Evolutionary conservation across 371 early-diverging fungal species (phyloP).

Genomic region (Mucor velutinosus): DNA sequence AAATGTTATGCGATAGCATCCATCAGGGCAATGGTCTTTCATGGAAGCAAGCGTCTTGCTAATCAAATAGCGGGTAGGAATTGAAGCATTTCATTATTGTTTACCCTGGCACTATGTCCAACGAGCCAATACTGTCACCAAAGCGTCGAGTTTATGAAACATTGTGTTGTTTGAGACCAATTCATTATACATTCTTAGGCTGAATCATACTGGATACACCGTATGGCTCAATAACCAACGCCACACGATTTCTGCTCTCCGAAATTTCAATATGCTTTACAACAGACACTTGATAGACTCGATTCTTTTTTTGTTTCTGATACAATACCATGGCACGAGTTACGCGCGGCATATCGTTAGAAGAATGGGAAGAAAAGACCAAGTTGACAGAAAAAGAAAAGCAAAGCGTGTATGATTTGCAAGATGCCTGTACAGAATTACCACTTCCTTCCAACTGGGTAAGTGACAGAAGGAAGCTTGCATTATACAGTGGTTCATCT

Average conservation of each 20-base stretch:
- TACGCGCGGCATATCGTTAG: slow-evolving; percentile 47
- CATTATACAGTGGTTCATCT: background rate
- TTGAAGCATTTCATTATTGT: background rate
- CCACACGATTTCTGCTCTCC: background rate
- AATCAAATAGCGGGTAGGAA: background rate
- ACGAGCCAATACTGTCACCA: background rate
- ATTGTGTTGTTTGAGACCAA: background rate
- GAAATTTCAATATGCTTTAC: background rate
- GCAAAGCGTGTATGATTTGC: slow-evolving; percentile 63
- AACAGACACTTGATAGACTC: background rate
- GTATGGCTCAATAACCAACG: background rate
- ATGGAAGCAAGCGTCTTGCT: background rate
- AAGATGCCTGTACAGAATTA: slow-evolving; percentile 69
- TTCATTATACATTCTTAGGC: background rate
- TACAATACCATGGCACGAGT: slow-evolving; percentile 32
- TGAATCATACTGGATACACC: background rate
- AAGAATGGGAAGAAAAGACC: slow-evolving; percentile 74
- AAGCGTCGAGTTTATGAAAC: background rate
- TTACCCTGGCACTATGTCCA: background rate
- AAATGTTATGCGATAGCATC: background rate
- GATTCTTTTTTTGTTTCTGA: background rate
- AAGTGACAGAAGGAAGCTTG: background rate
- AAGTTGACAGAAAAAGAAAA: slow-evolving; percentile 60
- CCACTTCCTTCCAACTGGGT: slow-evolving; percentile 66
- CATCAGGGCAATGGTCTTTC: background rate